phyloP scores from a whole-genome alignment of 1,284 basidiomycete species.

The Sporisorium reilianum region DNA sequence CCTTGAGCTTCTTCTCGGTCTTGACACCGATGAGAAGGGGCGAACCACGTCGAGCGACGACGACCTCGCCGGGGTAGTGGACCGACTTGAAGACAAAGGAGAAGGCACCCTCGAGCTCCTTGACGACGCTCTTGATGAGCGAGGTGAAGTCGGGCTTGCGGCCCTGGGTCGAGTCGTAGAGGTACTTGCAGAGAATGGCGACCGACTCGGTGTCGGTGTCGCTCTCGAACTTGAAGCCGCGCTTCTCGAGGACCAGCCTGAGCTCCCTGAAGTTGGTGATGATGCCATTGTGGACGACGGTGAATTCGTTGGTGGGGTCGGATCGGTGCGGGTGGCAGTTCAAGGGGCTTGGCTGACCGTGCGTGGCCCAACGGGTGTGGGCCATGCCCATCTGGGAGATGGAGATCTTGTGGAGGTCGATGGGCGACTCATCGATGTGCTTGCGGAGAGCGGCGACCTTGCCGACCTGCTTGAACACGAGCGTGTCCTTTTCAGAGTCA shows the following conservation, averaged over 20 bases:
- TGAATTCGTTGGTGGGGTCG: slow-evolving; percentile 85
- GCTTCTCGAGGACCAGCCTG: slow-evolving; percentile 91
- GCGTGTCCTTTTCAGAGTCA: slow-evolving; percentile 80
- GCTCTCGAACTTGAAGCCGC: slow-evolving; percentile 92
- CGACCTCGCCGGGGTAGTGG: slow-evolving; percentile 96
- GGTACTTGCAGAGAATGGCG: slow-evolving; percentile 94
- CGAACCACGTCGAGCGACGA: slow-evolving; percentile 95
- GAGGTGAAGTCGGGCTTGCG: slow-evolving; percentile 90
- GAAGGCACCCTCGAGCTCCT: slow-evolving; percentile 98
- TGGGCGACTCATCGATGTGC: slow-evolving; percentile 81
- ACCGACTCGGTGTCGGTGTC: slow-evolving; percentile 99
- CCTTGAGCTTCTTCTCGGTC: slow-evolving; percentile 99
- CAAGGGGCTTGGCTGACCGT: slow-evolving; percentile 81
- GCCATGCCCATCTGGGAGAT: slow-evolving; percentile 94
- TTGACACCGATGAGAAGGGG: slow-evolving; percentile 98
- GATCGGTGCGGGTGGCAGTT: slow-evolving; percentile 98
- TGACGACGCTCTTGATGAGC: slow-evolving; percentile 93
- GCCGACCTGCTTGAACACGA: slow-evolving; percentile 98
- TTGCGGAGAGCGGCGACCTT: slow-evolving; percentile 95
- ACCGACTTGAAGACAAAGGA: slow-evolving; percentile 99
- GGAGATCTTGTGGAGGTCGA: slow-evolving; percentile 86
- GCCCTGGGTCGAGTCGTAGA: slow-evolving; percentile 91
- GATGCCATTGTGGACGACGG: slow-evolving; percentile 98
- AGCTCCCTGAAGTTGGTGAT: slow-evolving; percentile 95
- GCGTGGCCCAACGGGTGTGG: slow-evolving; percentile 99